Evolutionary conservation across 768 basidiomycete genomes (phyloP).

Genomic region (Symmetrospora coprosmae): DNA sequence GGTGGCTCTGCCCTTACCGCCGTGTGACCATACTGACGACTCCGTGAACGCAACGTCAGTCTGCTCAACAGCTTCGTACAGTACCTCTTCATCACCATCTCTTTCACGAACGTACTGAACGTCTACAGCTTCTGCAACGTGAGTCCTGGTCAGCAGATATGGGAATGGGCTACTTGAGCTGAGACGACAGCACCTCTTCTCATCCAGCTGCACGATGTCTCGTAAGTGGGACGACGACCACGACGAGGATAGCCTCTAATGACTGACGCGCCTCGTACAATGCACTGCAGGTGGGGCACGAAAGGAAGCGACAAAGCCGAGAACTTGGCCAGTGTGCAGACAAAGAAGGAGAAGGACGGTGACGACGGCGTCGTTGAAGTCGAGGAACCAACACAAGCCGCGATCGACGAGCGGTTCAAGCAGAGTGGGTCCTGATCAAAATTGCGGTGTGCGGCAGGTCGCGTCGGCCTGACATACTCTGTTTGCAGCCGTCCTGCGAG

Average conservation of each 20-base stretch:
- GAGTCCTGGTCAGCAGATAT: too few relatives aligned
- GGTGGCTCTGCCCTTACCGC: neutral
- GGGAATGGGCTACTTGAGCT: too few relatives aligned
- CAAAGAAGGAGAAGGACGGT: constrained; percentile 18
- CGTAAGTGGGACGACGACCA: too few relatives aligned
- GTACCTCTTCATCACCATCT: constrained; percentile 12
- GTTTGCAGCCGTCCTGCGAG: constrained; percentile 48
- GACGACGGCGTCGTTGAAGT: constrained; percentile 10
- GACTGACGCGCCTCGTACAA: too few relatives aligned
- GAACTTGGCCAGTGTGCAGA: neutral
- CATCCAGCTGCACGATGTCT: constrained; percentile 62
- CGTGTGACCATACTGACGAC: neutral
- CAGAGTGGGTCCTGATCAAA: neutral
- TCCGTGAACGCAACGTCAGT: constrained; percentile 44
- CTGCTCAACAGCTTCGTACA: constrained; percentile 7
- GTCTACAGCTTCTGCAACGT: constrained; percentile 93
- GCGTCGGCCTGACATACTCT: neutral
- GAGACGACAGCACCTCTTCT: too few relatives aligned
- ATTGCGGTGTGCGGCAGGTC: neutral
- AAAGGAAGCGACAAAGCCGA: constrained; percentile 61
- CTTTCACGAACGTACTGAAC: constrained; percentile 43
- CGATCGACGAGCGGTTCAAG: constrained; percentile 20
- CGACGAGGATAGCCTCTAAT: too few relatives aligned
- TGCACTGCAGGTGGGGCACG: too few relatives aligned
- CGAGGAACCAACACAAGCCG: constrained; percentile 2